Percentiles rank a stretch among this genome's conserved stretches.
Evolutionary conservation across 2,329 filamentous ascomycete genomes (phyloP).

Genomic region (Sarocladium strictum): DNA sequence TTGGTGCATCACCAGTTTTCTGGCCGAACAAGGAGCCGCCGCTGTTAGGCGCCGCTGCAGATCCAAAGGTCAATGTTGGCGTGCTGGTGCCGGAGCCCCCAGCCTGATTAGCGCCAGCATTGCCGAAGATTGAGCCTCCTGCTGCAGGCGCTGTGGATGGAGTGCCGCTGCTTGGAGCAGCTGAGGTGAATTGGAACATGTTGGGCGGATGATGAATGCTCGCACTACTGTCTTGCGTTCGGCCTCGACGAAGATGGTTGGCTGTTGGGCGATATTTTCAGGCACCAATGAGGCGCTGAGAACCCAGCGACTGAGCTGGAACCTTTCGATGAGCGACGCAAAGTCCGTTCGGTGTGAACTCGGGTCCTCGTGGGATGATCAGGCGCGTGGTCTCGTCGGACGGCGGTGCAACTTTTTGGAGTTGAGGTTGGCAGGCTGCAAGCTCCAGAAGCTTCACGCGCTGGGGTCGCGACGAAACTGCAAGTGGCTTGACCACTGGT

Average conservation of each 20-base stretch:
- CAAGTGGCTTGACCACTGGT: conserved; percentile 5
- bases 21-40: conserved; percentile 26
- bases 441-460: conserved; percentile 9
- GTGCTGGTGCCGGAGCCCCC: conserved; percentile 15
- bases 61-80: conserved; percentile 37
- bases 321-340: background rate
- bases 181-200: conserved; percentile 37
- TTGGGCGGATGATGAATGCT: background rate
- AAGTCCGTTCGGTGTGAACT: background rate
- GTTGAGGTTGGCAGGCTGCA: background rate
- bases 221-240: background rate
- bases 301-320: background rate
- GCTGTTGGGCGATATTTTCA: background rate
- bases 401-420: conserved; percentile 6
- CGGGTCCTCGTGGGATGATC: background rate
- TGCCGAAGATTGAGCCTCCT: conserved; percentile 33
- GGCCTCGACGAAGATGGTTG: background rate
- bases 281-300: background rate
- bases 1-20: conserved; percentile 21
- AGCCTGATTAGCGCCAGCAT: conserved; percentile 14
- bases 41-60: conserved; percentile 20
- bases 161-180: conserved; percentile 24
- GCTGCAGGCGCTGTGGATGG: conserved; percentile 33
- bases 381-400: background rate
- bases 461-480: conserved; percentile 8